A percentile compares a stretch with the other conserved stretches of the same genome.
These are phyloP conservation scores for Candida pseudofarinosa DNA, from an alignment of 805 yeast species.

Conservation along the genomic window DNA sequence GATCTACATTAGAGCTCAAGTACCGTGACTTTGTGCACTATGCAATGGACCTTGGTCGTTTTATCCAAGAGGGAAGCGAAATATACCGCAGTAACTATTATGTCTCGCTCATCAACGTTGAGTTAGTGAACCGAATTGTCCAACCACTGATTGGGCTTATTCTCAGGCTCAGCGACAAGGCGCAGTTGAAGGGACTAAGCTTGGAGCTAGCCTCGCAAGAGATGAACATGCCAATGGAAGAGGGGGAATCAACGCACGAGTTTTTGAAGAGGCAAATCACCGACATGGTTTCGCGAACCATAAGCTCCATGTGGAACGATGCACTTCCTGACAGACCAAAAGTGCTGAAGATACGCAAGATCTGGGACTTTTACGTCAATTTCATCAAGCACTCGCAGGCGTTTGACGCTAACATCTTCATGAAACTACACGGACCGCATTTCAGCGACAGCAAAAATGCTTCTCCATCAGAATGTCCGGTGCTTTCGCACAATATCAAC, in stretches of 20 bases:
- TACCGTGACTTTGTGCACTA: background rate
- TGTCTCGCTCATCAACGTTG: conserved; percentile 23
- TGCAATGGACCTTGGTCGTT: background rate
- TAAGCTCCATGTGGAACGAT: conserved; percentile 9
- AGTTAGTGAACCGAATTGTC: conserved; percentile 24
- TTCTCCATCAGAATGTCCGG: background rate
- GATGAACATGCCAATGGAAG: background rate
- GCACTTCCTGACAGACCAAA: conserved; percentile 12
- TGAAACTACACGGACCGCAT: background rate
- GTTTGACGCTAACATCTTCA: background rate
- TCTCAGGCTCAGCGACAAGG: conserved; percentile 18
- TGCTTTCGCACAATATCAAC: background rate
- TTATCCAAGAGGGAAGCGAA: background rate
- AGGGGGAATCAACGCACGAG: background rate
- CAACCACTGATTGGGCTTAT: conserved; percentile 27
- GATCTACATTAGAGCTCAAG: background rate
- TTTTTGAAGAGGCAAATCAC: conserved; percentile 7
- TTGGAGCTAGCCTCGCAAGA: background rate
- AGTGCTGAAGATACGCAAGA: conserved; percentile 19
- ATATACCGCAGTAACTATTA: conserved; percentile 10
- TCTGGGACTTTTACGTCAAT: conserved; percentile 39
- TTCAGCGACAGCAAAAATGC: background rate
- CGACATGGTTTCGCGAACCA: conserved; percentile 10
- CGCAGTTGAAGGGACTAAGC: background rate
- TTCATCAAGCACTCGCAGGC: conserved; percentile 14